Conservation (phyloP, 805 yeast species). For the Blastobotrys mokoenaii region DNA sequence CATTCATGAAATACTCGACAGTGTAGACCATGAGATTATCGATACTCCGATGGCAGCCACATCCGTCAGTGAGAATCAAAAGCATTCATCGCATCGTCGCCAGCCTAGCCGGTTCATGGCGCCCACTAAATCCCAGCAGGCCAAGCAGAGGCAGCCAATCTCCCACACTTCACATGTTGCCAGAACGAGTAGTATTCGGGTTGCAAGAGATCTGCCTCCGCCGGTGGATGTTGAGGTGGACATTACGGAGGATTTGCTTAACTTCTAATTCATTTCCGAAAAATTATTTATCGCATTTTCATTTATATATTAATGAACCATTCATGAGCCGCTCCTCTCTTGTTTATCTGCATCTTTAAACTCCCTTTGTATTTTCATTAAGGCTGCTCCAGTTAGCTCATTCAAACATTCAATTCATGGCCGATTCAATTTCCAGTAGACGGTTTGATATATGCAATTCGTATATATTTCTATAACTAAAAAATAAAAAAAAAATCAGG, state of each 20-base stretch:
- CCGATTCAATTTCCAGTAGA: too few species aligned
- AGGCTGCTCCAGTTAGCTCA: too few species aligned
- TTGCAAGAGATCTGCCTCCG: not conserved
- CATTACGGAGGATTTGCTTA: not conserved
- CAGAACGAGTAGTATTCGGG: not conserved
- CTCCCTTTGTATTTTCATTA: too few species aligned
- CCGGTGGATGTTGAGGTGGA: conserved; percentile 2
- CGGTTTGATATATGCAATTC: too few species aligned
- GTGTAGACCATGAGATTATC: not conserved
- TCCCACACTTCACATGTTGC: not conserved
- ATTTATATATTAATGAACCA: not conserved
- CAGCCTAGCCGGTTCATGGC: conserved; percentile 8
- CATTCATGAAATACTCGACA: not conserved
- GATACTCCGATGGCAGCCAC: not conserved
- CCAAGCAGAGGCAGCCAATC: conserved; percentile 8
- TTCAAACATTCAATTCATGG: too few species aligned
- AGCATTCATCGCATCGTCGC: not conserved
- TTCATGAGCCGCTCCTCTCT: too few species aligned
- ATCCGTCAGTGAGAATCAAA: not conserved
- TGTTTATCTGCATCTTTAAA: too few species aligned
- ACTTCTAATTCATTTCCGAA: not conserved
- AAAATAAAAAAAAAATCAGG: too few species aligned
- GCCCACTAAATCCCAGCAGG: conserved; percentile 16
- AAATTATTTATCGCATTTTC: not conserved
- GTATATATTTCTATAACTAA: too few species aligned